A percentile compares a stretch with the other conserved stretches of the same genome.
These are phyloP conservation scores for Pythium volutum DNA, from an alignment of 352 stramenopile species.

Conservation along the genomic window DNA sequence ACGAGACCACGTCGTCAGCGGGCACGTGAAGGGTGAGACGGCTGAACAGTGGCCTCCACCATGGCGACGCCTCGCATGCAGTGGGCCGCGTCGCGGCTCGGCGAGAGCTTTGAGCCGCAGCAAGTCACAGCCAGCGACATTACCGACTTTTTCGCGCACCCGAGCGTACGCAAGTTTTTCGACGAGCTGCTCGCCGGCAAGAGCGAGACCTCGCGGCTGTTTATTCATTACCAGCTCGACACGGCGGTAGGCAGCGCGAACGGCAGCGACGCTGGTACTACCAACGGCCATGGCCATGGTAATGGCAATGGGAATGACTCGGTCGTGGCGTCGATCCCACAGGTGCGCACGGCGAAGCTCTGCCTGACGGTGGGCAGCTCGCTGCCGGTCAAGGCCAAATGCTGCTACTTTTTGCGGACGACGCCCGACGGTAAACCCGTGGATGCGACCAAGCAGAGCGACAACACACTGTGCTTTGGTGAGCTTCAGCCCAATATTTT, in stretches of 20 bases:
- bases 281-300: constrained; percentile 6
- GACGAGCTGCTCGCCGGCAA: constrained; percentile 73
- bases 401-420: constrained; percentile 81
- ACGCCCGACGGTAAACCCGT: constrained; percentile 69
- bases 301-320: constrained; percentile 7
- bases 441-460: constrained; percentile 67
- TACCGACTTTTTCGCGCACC: constrained; percentile 58
- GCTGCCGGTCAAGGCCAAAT: constrained; percentile 72
- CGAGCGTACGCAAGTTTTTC: constrained; percentile 59
- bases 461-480: constrained; percentile 81
- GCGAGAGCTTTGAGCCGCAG: constrained; percentile 75
- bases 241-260: too few relatives aligned
- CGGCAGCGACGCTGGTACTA: too few relatives aligned
- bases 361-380: constrained; percentile 67
- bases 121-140: constrained; percentile 48
- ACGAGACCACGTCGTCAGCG: neutral
- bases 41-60: neutral
- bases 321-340: constrained; percentile 22
- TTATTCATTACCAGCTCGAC: constrained; percentile 65
- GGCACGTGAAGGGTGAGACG: neutral
- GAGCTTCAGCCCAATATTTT: constrained; percentile 84
- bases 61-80: constrained; percentile 83
- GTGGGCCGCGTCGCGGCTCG: constrained; percentile 71
- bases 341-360: constrained; percentile 43
- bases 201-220: constrained; percentile 62